Evolutionary conservation across 1,139 yeast species (phyloP), one percentile per base, ranked within the genome.

Genomic region (Yamadazyma diddensiae): DNA sequence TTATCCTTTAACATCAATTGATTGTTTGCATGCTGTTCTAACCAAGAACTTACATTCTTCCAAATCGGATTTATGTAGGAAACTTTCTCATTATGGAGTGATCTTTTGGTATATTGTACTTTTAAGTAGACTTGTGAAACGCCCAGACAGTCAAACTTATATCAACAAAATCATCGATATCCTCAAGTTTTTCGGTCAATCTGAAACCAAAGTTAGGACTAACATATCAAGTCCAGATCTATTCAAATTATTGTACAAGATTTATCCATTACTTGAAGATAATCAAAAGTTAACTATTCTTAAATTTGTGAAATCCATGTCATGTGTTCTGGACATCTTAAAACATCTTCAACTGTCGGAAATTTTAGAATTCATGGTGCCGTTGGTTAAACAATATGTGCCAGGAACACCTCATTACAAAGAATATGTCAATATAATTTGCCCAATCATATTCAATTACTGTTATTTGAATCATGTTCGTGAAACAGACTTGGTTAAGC

Each of bases 381-480:
- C 51, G 16, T 38, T 57, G 34, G 39, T 66, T 39, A 53, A 57
- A 46, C 46, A 49, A 30, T 55, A 57, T 39, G 39, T 55, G 0
- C 65, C 70, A 0, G 38, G 56, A 3, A 48, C 48, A 6, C 39
- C 39, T 1, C 57, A 59, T 24, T 65, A 65, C 37, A 67, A 64
- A 32, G 77, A 72, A 36, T 58, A 62, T 10, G 52, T 68, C 33
- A 70, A 69, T 39, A 49, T 66, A 7, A 52, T 68, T 3, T 59
- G 72, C 28, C 76, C 77, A 0, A 56, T 67, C 1, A 47, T 74
- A 16, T 73, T 71, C 57, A 78, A 77, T 42, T 64, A 79, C 30
- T 78, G 86, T 44, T 76, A 80, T 32, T 62, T 81, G 43, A 77
- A 77, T 43, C 70, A 70, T 35, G 45, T 55, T 1, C 58, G 73